Base-by-base conservation (phyloP, 768 basidiomycete genomes). In the Kwoniella sp. region DNA sequence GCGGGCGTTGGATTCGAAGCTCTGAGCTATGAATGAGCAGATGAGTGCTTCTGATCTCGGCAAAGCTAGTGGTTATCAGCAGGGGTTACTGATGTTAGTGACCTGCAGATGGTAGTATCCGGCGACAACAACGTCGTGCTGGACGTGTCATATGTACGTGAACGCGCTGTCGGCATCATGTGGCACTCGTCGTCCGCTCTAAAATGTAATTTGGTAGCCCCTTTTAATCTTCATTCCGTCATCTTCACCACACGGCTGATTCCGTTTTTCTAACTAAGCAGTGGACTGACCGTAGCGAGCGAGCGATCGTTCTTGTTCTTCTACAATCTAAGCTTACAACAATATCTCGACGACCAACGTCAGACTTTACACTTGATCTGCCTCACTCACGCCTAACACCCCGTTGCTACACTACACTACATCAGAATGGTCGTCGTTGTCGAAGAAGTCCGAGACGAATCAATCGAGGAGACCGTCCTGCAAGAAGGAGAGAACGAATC, bases 391-490 rank as follows among this genome's bases (percentile, higher is more conserved):
- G 13, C 34, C 34, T 34, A 34, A 34, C 5, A 34, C 34, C 34
- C 34, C 34, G 13, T 13, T n/a, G n/a, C n/a, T n/a, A n/a, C n/a
- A n/a, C 34, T 34, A 48, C 47, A 48, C 7, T 20, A 48, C 47
- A 41, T 2, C 34, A 59, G 11, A 38, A 65, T 65, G 63, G 63
- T 65, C 55, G 93, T 96, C 86, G 93, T 93, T 73, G 91, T 96
- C 73, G 87, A 92, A 84, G 90, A 91, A 83, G 83, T 83, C 63
- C 83, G 79, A 53, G 82, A 82, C 67, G 82, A 72, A 37, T 67
- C 58, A 41, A 78, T 57, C 66, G 37, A 52, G 48, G 63, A 60
- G 45, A 29, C 56, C 34, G 61, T 61, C 56, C 56, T 76, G 61
- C 58, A 64, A 57, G 62, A 65, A 55, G 72, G 73, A 45, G 76